Evolutionary conservation across 2,329 filamentous ascomycete genomes (phyloP).

Genomic region (Parasarocladium wereldwijsianum): DNA sequence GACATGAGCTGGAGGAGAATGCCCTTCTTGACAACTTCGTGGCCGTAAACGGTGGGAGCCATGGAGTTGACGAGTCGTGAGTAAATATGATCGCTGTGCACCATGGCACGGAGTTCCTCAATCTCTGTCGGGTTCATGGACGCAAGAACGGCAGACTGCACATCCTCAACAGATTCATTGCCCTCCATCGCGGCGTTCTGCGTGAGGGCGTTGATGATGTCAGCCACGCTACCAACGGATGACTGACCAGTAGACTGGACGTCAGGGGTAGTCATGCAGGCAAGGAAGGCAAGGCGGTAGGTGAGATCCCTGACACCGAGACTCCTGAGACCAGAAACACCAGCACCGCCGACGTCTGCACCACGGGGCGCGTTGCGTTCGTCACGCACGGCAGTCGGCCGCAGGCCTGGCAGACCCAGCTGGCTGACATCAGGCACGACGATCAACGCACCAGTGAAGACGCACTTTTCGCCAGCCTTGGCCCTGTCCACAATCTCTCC

Average conservation of each 20-base stretch:
- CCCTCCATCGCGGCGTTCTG: conserved; percentile 44
- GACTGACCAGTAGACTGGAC: conserved; percentile 65
- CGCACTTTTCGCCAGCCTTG: conserved; percentile 95
- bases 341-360: conserved; percentile 68
- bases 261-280: conserved; percentile 91
- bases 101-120: conserved; percentile 80
- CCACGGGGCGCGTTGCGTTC: conserved; percentile 58
- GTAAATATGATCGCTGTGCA: conserved; percentile 93
- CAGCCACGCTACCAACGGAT: conserved; percentile 47
- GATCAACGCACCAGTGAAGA: conserved; percentile 92
- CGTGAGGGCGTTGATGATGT: conserved; percentile 74
- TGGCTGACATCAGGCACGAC: conserved; percentile 96
- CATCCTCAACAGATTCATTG: conserved; percentile 62
- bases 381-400: conserved; percentile 73
- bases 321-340: conserved; percentile 77
- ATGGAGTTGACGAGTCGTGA: conserved; percentile 83
- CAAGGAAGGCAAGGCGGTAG: conserved; percentile 89
- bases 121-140: conserved; percentile 81
- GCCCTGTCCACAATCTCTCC: conserved; percentile 96
- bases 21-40: conserved; percentile 96
- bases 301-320: conserved; percentile 91
- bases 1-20: conserved; percentile 86
- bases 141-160: conserved; percentile 73
- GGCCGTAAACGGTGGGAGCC: conserved; percentile 92
- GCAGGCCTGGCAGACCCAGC: conserved; percentile 73